These are phyloP conservation scores for Rhodotorula sp. DNA, from an alignment of 1,284 basidiomycete species.

Conservation along the genomic window DNA sequence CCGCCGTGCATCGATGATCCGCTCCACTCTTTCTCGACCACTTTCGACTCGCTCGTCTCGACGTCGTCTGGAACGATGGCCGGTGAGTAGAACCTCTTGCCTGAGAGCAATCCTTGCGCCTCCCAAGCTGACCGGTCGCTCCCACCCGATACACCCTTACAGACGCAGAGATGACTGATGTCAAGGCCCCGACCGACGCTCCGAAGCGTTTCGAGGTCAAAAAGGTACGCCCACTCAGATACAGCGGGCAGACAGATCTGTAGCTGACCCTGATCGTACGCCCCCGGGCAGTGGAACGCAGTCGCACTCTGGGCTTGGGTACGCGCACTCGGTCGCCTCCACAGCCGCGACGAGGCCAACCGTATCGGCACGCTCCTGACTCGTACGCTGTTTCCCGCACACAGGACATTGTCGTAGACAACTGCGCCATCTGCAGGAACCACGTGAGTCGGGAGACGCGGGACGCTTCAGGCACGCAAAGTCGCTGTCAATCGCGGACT, in stretches of 20 bases:
- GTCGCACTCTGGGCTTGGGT: constrained; percentile 97
- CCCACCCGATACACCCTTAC: constrained; percentile 43
- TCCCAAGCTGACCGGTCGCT: not conserved
- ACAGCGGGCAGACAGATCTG: no score
- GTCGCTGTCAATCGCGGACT: no score
- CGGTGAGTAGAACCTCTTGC: constrained; percentile 2
- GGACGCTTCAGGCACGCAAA: no score
- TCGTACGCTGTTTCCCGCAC: not conserved
- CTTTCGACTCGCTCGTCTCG: no score
- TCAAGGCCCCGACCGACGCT: constrained; percentile 5
- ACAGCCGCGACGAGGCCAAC: constrained; percentile 5
- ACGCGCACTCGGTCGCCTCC: constrained; percentile 42
- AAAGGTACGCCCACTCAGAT: constrained; percentile 72
- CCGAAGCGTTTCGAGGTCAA: constrained; percentile 88
- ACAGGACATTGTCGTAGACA: constrained; percentile 88
- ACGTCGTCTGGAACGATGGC: constrained; percentile 13
- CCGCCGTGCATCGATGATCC: no score
- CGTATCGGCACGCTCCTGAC: no score
- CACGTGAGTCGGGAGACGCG: constrained; percentile 11
- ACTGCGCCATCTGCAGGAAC: constrained; percentile 54
- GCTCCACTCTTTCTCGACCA: no score
- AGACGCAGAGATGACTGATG: constrained; percentile 60
- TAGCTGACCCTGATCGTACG: constrained; percentile 1
- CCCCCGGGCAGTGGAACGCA: constrained; percentile 76
- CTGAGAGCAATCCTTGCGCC: no score